phyloP scores from a whole-genome alignment of 2,329 filamentous ascomycete genomes.

The Colletotrichum filicis region DNA sequence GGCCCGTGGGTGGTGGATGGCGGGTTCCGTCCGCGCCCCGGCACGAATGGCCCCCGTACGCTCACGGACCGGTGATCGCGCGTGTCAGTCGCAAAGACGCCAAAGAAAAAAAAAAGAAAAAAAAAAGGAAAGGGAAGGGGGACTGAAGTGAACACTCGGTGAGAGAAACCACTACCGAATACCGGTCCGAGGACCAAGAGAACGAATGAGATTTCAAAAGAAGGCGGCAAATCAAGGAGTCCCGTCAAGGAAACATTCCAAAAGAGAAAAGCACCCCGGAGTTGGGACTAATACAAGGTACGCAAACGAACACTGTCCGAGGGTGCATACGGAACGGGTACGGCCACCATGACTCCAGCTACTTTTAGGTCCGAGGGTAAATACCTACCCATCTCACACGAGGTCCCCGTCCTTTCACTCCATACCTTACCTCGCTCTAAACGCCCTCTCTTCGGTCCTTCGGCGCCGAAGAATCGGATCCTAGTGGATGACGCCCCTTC shows the following conservation, averaged over 20 bases:
- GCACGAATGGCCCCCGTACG: not conserved
- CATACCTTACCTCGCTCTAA: too few relatives aligned
- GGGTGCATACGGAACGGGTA: not conserved
- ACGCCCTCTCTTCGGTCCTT: not conserved
- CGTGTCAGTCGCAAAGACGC: not conserved
- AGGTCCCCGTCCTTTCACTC: too few relatives aligned
- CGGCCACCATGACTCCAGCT: not conserved
- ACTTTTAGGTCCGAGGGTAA: not conserved
- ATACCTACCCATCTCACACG: not conserved
- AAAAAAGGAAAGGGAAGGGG: not conserved
- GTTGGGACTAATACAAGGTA: not conserved
- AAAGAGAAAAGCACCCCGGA: not conserved
- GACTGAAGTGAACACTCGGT: not conserved
- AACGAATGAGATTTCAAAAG: not conserved
- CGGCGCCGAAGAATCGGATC: not conserved
- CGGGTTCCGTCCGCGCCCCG: not conserved
- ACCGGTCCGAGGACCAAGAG: not conserved
- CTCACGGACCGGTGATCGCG: slow-evolving; percentile 29
- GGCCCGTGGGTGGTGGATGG: not conserved
- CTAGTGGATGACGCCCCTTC: not conserved
- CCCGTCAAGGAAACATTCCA: not conserved
- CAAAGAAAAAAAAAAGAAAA: not conserved
- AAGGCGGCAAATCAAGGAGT: not conserved
- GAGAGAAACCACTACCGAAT: not conserved
- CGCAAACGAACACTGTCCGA: not conserved